Conservation (phyloP, 805 yeast species). For the Tetrapisispora arboricola region DNA sequence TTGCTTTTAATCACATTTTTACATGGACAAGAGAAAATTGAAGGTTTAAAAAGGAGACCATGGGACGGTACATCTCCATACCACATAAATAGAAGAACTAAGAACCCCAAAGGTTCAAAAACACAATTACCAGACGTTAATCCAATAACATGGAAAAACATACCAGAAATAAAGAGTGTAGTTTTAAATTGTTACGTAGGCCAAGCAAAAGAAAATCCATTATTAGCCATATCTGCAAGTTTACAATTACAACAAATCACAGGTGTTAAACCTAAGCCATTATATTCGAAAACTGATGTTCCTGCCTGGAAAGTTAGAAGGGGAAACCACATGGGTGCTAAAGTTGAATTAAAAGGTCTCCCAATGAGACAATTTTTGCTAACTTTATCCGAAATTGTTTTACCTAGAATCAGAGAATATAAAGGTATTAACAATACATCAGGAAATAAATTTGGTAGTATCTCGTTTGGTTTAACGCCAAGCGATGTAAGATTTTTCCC, state of each 20-base stretch:
- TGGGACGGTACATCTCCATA: conserved; percentile 89
- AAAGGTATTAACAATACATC: conserved; percentile 62
- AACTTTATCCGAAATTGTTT: conserved; percentile 82
- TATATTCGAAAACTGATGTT: conserved; percentile 69
- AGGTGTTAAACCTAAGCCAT: conserved; percentile 69
- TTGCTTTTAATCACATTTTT: conserved; percentile 64
- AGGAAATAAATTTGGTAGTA: conserved; percentile 81
- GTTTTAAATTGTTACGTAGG: conserved; percentile 68
- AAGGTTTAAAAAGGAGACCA: conserved; percentile 64
- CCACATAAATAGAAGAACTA: conserved; percentile 70
- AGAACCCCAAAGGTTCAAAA: conserved; percentile 65
- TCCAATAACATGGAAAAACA: conserved; percentile 54
- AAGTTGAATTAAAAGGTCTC: conserved; percentile 63
- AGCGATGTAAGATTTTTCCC: conserved; percentile 80
- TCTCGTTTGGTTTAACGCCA: conserved; percentile 72
- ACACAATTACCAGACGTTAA: conserved; percentile 66
- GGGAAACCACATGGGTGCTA: conserved; percentile 88
- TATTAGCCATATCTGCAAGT: conserved; percentile 65
- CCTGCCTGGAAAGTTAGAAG: conserved; percentile 79
- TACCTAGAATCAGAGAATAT: conserved; percentile 87
- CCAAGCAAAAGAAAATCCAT: conserved; percentile 57
- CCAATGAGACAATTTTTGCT: conserved; percentile 77
- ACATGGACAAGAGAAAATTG: conserved; percentile 45
- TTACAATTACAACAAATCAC: conserved; percentile 87
- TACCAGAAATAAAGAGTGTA: conserved; percentile 64